Evolutionary conservation across 306 rosid species (phyloP).

Genomic region (Cucurbita ficifolia): DNA sequence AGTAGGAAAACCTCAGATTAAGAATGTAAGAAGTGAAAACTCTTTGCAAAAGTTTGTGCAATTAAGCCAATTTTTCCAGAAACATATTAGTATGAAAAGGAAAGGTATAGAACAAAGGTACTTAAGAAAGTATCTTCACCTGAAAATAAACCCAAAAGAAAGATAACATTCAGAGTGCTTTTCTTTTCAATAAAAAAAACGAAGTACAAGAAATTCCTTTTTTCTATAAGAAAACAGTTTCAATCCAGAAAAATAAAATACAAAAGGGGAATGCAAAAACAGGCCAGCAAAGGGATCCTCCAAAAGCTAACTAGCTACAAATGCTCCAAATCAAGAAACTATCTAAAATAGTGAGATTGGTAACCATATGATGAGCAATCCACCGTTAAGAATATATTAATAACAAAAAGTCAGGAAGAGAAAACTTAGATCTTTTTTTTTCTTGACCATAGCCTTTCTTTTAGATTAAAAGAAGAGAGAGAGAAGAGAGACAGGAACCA

Average conservation of each 20-base stretch:
- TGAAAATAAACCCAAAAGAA: background rate
- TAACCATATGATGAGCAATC: too few species aligned
- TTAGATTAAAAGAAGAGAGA: too few species aligned
- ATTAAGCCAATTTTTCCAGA: background rate
- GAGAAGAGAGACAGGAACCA: too few species aligned
- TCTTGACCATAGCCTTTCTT: too few species aligned
- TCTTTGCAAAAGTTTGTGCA: background rate
- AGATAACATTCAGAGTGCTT: background rate
- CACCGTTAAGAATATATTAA: too few species aligned
- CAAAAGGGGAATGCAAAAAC: background rate
- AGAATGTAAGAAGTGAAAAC: background rate
- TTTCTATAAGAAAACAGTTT: background rate
- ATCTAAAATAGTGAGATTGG: too few species aligned
- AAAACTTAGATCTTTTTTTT: too few species aligned
- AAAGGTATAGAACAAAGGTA: background rate
- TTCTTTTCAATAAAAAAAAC: background rate
- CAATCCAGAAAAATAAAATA: background rate
- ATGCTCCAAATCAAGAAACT: too few species aligned
- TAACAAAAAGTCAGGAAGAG: too few species aligned
- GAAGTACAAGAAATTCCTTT: background rate
- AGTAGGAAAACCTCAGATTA: conserved; percentile 33
- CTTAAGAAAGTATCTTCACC: background rate
- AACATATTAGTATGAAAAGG: background rate
- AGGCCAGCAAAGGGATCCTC: background rate
- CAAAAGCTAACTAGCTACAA: too few species aligned